Conservation (phyloP, 371 early-diverging fungal species). For the Funneliformis caledonium region DNA sequence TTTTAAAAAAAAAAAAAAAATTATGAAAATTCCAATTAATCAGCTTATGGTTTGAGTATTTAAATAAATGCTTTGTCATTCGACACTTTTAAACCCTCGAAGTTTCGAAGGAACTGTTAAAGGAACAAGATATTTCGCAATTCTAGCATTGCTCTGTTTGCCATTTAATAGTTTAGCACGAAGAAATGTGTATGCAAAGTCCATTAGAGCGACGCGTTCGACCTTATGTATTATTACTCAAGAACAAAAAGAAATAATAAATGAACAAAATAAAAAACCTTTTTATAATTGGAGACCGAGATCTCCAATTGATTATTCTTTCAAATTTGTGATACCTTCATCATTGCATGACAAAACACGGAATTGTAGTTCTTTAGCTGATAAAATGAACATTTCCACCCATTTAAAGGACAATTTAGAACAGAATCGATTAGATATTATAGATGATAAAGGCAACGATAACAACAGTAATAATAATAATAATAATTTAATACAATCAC, state of each 20-base stretch:
- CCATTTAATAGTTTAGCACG: background rate
- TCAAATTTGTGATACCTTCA: background rate
- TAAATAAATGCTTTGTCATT: background rate
- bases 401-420: too few species aligned
- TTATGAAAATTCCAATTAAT: background rate
- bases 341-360: background rate
- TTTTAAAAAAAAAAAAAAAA: background rate
- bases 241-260: background rate
- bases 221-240: background rate
- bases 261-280: background rate
- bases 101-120: background rate
- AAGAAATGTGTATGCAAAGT: background rate
- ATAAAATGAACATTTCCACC: background rate
- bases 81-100: background rate
- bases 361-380: background rate
- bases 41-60: background rate
- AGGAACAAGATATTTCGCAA: conserved; percentile 4
- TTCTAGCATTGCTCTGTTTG: background rate
- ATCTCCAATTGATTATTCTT: background rate
- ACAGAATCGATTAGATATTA: background rate
- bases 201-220: background rate
- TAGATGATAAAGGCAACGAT: background rate
- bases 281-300: background rate
- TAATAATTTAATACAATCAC: background rate
- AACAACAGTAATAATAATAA: background rate